Base-by-base conservation (phyloP, 352 stramenopile genomes). In the Phytophthora aleatoria region DNA sequence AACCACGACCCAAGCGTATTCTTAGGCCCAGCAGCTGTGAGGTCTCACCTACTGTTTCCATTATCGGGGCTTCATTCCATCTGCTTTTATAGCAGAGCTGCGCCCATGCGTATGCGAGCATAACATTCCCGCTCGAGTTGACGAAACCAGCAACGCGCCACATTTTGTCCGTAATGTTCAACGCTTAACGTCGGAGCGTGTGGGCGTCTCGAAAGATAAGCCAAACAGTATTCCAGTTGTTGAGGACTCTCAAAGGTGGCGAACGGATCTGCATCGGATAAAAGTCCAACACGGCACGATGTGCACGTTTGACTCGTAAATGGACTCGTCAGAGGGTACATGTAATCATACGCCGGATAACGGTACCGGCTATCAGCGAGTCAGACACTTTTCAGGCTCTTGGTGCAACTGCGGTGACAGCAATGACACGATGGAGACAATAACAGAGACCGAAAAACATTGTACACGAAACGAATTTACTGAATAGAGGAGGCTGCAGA, bases 51-150 rank as follows among this genome's bases (percentile, higher is more conserved):
- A 16, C 8, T 41, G 6, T 41, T 48, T 41, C 41, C 35, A 44
- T 53, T 20, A 49, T 30, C 8, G 31, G 20, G 36, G 44, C 10
- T 11, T 13, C 26, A 9, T 24, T 59, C 52, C 65, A 73, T 47
- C 59, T 73, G 65, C 60, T 73, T 69, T 69, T 50, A 35, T 54
- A 53, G 59, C 65, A 73, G 24, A 48, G 9, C 26, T 16, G 30
- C 61, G 61, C 28, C 53, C 53, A 63, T 68, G 61, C 52, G 61
- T 39, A 62, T 35, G 57, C 42, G 57, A 38, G 57, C 59, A 67
- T 67, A 67, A 41, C 20, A 64, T 64, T 50, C 15, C 43, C 41
- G 41, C 27, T 66, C 50, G 49, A 66, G 49, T 70, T 66, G 63
- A 71, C 63, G 63, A 70, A 41, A 41, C 35, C 11, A 6, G 38